A percentile compares a stretch with the other conserved stretches of the same genome.
Evolutionary conservation across 352 stramenopile species (phyloP).

Genomic region (Phytopythium cucurbitacearum): DNA sequence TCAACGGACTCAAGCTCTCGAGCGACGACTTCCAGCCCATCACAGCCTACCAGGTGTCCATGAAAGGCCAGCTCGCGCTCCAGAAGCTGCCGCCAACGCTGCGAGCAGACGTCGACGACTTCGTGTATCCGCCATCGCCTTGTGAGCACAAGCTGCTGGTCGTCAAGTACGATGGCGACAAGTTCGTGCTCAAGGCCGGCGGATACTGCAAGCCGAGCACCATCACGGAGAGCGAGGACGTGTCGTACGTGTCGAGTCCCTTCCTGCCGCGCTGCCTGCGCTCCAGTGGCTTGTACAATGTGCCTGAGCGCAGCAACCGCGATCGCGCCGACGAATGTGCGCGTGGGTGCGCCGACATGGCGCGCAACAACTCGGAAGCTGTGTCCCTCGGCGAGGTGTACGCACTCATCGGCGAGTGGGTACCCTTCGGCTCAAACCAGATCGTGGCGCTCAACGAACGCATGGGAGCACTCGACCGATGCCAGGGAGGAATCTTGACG

Average conservation of each 20-base stretch:
- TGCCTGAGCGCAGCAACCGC: slow-evolving; percentile 90
- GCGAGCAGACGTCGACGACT: slow-evolving; percentile 64
- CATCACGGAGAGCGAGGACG: slow-evolving; percentile 96
- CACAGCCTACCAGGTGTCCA: slow-evolving; percentile 94
- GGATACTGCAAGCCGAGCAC: slow-evolving; percentile 88
- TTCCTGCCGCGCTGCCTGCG: slow-evolving; percentile 96
- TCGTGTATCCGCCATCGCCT: slow-evolving; percentile 47
- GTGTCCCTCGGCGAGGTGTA: slow-evolving; percentile 95
- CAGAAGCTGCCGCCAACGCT: slow-evolving; percentile 77
- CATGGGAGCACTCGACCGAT: slow-evolving; percentile 94
- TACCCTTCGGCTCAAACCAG: slow-evolving; percentile 97
- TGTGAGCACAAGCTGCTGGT: slow-evolving; percentile 43
- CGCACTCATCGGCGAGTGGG: slow-evolving; percentile 96
- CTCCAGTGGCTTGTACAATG: slow-evolving; percentile 69
- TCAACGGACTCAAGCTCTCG: slow-evolving; percentile 94
- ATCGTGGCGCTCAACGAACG: slow-evolving; percentile 97
- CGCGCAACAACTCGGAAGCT: slow-evolving; percentile 90
- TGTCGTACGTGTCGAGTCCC: slow-evolving; percentile 96
- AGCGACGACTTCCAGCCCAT: slow-evolving; percentile 93
- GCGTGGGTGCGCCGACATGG: slow-evolving; percentile 76
- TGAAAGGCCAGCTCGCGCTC: slow-evolving; percentile 83
- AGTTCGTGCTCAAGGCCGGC: slow-evolving; percentile 68
- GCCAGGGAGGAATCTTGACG: slow-evolving; percentile 96
- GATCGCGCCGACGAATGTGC: slow-evolving; percentile 88
- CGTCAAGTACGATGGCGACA: slow-evolving; percentile 62